phyloP scores from a whole-genome alignment of 257 asterid species.

The Solanum neorickii region DNA sequence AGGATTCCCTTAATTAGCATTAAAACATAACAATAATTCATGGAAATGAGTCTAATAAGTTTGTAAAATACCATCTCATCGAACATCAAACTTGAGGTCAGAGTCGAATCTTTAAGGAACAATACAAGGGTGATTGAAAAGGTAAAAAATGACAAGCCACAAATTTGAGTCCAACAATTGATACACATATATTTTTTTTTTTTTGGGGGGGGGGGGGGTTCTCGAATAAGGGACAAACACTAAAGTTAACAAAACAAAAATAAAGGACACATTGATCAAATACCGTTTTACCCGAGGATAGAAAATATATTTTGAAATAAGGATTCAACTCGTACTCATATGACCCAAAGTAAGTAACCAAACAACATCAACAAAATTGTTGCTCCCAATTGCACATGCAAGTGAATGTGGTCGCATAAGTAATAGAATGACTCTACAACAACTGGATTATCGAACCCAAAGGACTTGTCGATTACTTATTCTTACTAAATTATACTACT shows the following conservation, averaged over 20 bases:
- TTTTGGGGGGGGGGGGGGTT: rapidly evolving
- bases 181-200: not conserved
- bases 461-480: too few species aligned
- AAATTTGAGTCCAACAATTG: not conserved
- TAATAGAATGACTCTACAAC: too few species aligned
- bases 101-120: not conserved
- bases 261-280: not conserved
- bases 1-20: not conserved
- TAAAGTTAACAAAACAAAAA: not conserved
- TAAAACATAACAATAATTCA: not conserved
- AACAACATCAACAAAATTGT: not conserved
- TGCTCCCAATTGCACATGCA: too few species aligned
- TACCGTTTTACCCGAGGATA: not conserved
- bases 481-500: too few species aligned
- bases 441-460: too few species aligned
- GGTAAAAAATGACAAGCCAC: not conserved
- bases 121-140: not conserved
- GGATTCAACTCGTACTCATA: not conserved
- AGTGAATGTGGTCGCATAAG: too few species aligned
- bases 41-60: not conserved
- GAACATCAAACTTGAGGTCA: not conserved
- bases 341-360: not conserved
- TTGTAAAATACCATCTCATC: not conserved
- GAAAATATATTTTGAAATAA: too few species aligned
- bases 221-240: not conserved